Conservation (phyloP, 257 asterid species). For the Solanum chiquidenum region DNA sequence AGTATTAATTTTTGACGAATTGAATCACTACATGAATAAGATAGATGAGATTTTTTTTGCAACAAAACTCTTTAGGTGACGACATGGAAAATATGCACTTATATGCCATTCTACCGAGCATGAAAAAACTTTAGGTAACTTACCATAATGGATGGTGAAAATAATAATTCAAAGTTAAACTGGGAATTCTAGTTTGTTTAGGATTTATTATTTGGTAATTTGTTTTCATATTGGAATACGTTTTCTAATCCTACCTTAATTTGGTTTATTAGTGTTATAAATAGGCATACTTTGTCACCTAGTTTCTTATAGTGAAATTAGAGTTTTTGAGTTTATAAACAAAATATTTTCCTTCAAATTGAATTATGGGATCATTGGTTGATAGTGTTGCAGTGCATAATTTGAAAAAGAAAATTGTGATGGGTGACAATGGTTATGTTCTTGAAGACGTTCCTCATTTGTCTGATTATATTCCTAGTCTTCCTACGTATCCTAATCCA, state of each 20-base stretch:
- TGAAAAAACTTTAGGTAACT: neutral
- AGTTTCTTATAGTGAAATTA: neutral
- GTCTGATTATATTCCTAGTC: conserved; percentile 33
- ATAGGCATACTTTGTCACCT: no score
- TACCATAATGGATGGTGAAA: neutral
- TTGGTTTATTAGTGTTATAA: no score
- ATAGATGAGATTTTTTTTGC: neutral
- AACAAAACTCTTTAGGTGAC: neutral
- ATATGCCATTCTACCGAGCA: neutral
- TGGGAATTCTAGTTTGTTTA: no score
- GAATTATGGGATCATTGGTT: neutral
- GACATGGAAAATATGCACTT: neutral
- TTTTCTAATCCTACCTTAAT: no score
- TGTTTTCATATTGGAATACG: neutral
- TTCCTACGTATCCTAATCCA: neutral
- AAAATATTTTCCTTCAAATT: neutral
- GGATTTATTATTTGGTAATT: neutral
- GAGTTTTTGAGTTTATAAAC: neutral
- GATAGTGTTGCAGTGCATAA: neutral
- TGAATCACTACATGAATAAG: neutral
- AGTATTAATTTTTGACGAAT: neutral
- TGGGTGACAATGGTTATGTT: conserved; percentile 40
- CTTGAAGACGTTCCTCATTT: conserved; percentile 66
- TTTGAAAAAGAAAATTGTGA: neutral
- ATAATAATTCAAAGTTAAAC: no score